Evolutionary conservation across 2,329 filamentous ascomycete species (phyloP).

Genomic region (Aspergillus proliferans): DNA sequence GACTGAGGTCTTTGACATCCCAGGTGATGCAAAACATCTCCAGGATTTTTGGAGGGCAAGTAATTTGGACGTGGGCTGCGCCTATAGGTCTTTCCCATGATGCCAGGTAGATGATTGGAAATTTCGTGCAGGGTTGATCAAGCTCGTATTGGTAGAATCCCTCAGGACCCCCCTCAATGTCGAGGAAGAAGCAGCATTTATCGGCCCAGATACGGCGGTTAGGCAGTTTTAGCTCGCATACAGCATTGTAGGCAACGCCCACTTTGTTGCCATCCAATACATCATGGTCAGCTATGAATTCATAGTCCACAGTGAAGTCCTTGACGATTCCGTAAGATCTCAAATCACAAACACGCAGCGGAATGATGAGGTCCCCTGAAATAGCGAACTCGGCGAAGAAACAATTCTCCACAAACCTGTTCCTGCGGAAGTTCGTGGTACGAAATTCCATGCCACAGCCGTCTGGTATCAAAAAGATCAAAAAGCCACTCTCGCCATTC

Average conservation of each 20-base stretch:
- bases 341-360: conserved; percentile 21
- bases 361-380: conserved; percentile 17
- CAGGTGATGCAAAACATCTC: conserved; percentile 21
- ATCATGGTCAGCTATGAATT: conserved; percentile 9
- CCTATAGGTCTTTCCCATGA: conserved; percentile 7
- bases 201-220: conserved; percentile 25
- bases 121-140: conserved; percentile 1
- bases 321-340: conserved; percentile 24
- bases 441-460: conserved; percentile 24
- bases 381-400: conserved; percentile 24
- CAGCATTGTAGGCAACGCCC: conserved; percentile 18
- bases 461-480: conserved; percentile 23
- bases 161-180: conserved; percentile 25
- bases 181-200: conserved; percentile 22
- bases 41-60: conserved; percentile 19
- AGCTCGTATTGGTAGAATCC: conserved; percentile 18
- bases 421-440: conserved; percentile 19
- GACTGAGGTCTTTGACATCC: conserved; percentile 11
- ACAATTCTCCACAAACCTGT: conserved; percentile 22
- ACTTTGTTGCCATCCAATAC: conserved; percentile 2
- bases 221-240: conserved; percentile 23
- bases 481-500: conserved; percentile 18
- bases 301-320: conserved; percentile 23
- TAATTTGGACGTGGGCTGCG: conserved; percentile 15
- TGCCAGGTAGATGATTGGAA: conserved; percentile 17